Evolutionary conservation across 2,329 filamentous ascomycete species (phyloP), one percentile per base, ranked within the genome.

Genomic region (Pseudogymnoascus sp.): DNA sequence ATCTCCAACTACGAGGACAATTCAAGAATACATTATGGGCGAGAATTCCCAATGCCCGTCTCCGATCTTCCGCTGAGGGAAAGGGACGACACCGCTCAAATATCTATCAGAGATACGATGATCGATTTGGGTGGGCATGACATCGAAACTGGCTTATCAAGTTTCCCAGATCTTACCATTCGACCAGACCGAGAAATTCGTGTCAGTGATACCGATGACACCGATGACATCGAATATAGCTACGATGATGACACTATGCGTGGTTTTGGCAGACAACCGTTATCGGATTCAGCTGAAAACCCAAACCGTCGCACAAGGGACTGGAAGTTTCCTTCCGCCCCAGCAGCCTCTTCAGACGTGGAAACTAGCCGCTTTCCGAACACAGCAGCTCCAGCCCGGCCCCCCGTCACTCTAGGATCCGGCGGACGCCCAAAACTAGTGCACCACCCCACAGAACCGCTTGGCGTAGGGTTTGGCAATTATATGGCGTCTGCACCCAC

Each of bases 1-100:
- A 80, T 85, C 35, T 83, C 83, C 1, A 85, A 80, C 64, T 88
- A 88, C 65, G 80, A 85, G 23, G 84, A 87, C 64, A 87, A 87
- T 65, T 84, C 83, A 16, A 77, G 82, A 31, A 77, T 77, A 41
- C 86, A 87, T 68, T 88, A 88, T 67, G 81, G 82, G 16, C 76
- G 74, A 35, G 73, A 73, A 0, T 75, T 78, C 26, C 75, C 76
- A 2, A 73, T 62, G 52, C 75, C 72, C 3, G 67, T 68, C 7
- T 85, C 83, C 0, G 84, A 87, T 68, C 76, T 88, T 6, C 84
- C 84, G 0, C 72, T 87, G 1, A 60, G 58, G 14, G 58, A 60
- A 39, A 77, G 84, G 26, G 79, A 87, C 64, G 79, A 85, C 67
- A 82, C 81, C 45, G 76, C 71, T 72, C 69, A 78, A 66, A 72